phyloP scores from a whole-genome alignment of 176 grass and related monocot species.

The Musa itinerans region DNA sequence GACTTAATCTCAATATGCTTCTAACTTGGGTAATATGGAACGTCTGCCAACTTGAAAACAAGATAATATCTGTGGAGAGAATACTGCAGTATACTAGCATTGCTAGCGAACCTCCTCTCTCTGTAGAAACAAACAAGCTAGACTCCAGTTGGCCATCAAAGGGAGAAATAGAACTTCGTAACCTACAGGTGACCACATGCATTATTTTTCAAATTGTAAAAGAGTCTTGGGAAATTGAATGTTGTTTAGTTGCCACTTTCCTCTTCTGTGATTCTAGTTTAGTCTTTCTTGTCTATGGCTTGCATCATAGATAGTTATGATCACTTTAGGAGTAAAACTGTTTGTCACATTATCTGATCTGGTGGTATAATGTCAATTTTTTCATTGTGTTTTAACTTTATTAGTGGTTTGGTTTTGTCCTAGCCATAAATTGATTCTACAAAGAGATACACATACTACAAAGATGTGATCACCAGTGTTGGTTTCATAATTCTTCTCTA shows the following conservation, averaged over 20 bases:
- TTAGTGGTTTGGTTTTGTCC: too few relatives aligned
- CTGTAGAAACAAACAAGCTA: conserved; percentile 23
- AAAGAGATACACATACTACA: too few relatives aligned
- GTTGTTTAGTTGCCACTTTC: background rate
- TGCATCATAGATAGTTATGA: too few relatives aligned
- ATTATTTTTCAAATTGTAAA: background rate
- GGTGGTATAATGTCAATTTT: too few relatives aligned
- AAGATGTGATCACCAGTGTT: too few relatives aligned
- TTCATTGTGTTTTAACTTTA: too few relatives aligned
- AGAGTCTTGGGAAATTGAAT: background rate
- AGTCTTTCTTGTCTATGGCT: too few relatives aligned
- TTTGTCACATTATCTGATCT: too few relatives aligned
- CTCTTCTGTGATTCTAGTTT: too few relatives aligned
- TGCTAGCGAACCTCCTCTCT: conserved; percentile 62
- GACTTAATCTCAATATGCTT: conserved; percentile 73
- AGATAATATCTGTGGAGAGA: conserved; percentile 80
- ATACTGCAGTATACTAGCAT: conserved; percentile 77
- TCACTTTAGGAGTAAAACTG: too few relatives aligned
- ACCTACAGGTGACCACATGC: conserved; percentile 7
- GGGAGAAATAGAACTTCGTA: conserved; percentile 19
- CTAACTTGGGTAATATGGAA: conserved; percentile 64
- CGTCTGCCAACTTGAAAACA: conserved; percentile 71
- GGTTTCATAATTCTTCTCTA: too few relatives aligned
- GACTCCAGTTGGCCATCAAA: conserved; percentile 15
- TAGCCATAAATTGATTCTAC: too few relatives aligned